phyloP scores from a whole-genome alignment of 2,329 filamentous ascomycete species.

The Chrysoporthe deuterocubensis region DNA sequence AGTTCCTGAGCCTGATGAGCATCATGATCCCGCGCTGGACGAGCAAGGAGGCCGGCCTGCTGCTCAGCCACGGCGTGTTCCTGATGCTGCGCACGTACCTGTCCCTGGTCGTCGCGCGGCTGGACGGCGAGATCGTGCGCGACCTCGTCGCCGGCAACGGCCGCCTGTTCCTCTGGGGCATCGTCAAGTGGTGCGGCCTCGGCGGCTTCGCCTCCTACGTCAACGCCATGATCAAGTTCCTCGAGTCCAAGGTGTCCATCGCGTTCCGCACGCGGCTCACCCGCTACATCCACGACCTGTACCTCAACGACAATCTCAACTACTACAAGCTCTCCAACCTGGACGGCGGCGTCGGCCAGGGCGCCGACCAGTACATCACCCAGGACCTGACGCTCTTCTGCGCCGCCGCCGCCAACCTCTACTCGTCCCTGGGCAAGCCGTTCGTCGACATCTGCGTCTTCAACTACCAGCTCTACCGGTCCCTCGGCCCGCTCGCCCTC shows the following conservation, averaged over 20 bases:
- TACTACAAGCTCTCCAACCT: slow-evolving; percentile 95
- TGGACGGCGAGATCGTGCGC: slow-evolving; percentile 95
- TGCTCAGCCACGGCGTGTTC: slow-evolving; percentile 88
- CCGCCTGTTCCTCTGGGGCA: slow-evolving; percentile 83
- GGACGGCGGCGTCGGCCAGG: slow-evolving; percentile 89
- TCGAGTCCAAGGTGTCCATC: slow-evolving; percentile 97
- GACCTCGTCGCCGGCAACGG: slow-evolving; percentile 96
- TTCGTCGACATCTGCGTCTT: slow-evolving; percentile 97
- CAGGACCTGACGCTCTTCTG: slow-evolving; percentile 97
- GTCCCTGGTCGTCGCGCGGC: slow-evolving; percentile 85
- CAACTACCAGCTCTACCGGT: slow-evolving; percentile 95
- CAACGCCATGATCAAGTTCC: slow-evolving; percentile 98
- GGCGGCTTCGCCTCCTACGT: slow-evolving; percentile 94
- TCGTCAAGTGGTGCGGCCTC: slow-evolving; percentile 93
- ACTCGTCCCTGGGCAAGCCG: slow-evolving; percentile 96
- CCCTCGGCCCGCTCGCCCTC: slow-evolving; percentile 84
- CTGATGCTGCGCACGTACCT: slow-evolving; percentile 91
- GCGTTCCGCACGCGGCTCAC: slow-evolving; percentile 95
- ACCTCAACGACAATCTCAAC: slow-evolving; percentile 91
- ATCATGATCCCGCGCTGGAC: slow-evolving; percentile 97
- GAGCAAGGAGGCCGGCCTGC: slow-evolving; percentile 90
- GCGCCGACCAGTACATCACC: slow-evolving; percentile 95
- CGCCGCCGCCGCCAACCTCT: slow-evolving; percentile 85
- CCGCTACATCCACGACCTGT: slow-evolving; percentile 95
- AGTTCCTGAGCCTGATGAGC: slow-evolving; percentile 93